Base-by-base conservation (phyloP, 495 filamentous ascomycete species). In the Penicillium chermesinum region DNA sequence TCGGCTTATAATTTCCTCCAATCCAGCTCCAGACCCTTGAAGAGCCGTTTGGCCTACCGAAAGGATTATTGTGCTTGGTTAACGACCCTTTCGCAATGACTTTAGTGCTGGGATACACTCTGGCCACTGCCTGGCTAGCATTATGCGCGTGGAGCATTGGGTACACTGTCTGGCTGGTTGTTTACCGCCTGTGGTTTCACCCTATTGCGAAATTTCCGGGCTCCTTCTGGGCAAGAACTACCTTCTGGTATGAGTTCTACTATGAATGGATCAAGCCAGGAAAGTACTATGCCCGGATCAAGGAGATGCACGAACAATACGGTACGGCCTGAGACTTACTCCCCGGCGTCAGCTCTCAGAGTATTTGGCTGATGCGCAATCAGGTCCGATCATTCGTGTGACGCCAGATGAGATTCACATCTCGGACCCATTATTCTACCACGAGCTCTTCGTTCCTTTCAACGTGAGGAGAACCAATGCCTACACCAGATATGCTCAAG, bases 211-310 rank as follows among this genome's bases (percentile, higher is more conserved):
- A 5, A 21, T 51, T 51, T 20, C 48, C 48, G 5, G 48, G 48
- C 7, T 21, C 48, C 2, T 19, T 39, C 16, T 33, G 37, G 5
- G 41, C 48, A 30, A 15, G 33, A 1, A 39, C 9, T 15, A 74
- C 72, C 9, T 55, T 61, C 17, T 68, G 67, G 46, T 75, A 75
- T 37, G 68, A 77, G 27, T 53, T 61, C n/a, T 79, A 75, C 52
- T 74, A 70, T 44, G 67, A 80, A 19, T 58, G 75, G 8, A 25
- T 73, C 36, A 50, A 66, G 38, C 42, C 54, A 30, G 74, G 74
- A 4, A 49, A 70, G n/a, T 75, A 68, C 43, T 68, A 59, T 9
- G 52, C 44, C 6, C 50, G 69, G 50, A 67, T 77, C 13, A 44
- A 64, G 27, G 50, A 66, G 18, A 53, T 76, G 62, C 75, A 77